A percentile compares a stretch with the other conserved stretches of the same genome.
phyloP scores from a whole-genome alignment of 306 rosid genomes.

The Dalbergia oliveri region DNA sequence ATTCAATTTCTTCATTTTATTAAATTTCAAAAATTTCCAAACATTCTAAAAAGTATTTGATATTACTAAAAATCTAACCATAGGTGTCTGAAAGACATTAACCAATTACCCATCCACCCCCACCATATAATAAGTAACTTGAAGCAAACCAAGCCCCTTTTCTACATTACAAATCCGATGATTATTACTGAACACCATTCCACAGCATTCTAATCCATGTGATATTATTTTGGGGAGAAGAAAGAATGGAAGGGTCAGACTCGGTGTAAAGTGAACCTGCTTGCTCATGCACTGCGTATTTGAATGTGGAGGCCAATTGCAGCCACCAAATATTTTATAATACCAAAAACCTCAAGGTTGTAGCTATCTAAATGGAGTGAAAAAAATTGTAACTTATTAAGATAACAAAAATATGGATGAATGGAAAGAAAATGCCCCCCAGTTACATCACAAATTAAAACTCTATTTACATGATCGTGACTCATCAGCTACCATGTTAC shows the following conservation, averaged over 20 bases:
- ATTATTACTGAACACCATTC: too few relatives aligned
- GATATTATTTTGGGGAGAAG: neutral
- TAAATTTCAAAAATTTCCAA: too few relatives aligned
- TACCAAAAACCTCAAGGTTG: slow-evolving; percentile 32
- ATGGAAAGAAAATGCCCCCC: slow-evolving; percentile 59
- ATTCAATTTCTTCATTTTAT: too few relatives aligned
- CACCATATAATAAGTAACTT: too few relatives aligned
- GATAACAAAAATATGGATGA: slow-evolving; percentile 62
- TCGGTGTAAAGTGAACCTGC: neutral
- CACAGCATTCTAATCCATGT: too few relatives aligned
- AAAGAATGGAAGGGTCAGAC: neutral
- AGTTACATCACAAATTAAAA: slow-evolving; percentile 70
- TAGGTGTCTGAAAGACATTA: too few relatives aligned
- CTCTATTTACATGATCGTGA: slow-evolving; percentile 74
- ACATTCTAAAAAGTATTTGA: too few relatives aligned
- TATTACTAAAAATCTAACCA: too few relatives aligned
- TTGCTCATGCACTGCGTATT: neutral
- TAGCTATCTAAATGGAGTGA: slow-evolving; percentile 6
- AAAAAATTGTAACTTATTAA: neutral
- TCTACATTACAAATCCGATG: too few relatives aligned
- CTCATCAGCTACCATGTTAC: slow-evolving; percentile 61
- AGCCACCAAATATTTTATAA: slow-evolving; percentile 43
- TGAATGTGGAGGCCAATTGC: slow-evolving; percentile 48
- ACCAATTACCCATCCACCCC: too few relatives aligned
- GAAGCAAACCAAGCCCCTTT: too few relatives aligned